Base-by-base conservation (phyloP, 352 stramenopile genomes). In the Salisapilia sapeloensis region DNA sequence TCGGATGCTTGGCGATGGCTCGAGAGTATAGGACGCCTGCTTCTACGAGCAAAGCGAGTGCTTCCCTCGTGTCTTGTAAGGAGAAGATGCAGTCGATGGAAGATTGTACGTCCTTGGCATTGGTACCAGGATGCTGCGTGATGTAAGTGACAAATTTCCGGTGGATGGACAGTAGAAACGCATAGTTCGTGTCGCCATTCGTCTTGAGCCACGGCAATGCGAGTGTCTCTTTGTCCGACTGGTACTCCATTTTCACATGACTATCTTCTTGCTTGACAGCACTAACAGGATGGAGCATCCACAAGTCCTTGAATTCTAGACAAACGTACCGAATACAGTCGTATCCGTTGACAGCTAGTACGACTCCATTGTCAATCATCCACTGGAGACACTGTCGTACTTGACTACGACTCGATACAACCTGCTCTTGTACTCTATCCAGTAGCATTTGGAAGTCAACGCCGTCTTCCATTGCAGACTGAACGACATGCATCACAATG, bases 201-300 rank as follows among this genome's bases (percentile, higher is more conserved):
- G 84, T 87, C 42, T 82, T 82, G 17, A 84, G 51, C 71, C 71
- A 87, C 17, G 71, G 71, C 37, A 67, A 86, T 18, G 70, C 72
- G 6, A 82, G 41, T 26, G 58, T 76, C 31, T 85, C 59, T 43
- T 82, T 82, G 36, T 82, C 65, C n/a, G 50, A 65, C 49, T 81
- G 61, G 26, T 81, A 83, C 0, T 81, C 33, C 30, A 81, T 55
- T 46, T 9, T 29, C 33, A 27, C 35, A 14, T 35, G 16, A 17
- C 42, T 29, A 9, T 15, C 18, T 7, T 44, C 23, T 4, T 46
- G 15, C 4, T 30, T 51, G 26, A 69, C 41, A n/a, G 84, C 33
- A 13, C 61, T 67, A 34, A 77, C 83, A 5, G 62, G 58, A 1
- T 66, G 62, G 18, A 87, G 25, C 35, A 84, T 26, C 71, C 71